Base-by-base conservation (phyloP, 1,139 yeast genomes). In the Blastobotrys buckinghamii region DNA sequence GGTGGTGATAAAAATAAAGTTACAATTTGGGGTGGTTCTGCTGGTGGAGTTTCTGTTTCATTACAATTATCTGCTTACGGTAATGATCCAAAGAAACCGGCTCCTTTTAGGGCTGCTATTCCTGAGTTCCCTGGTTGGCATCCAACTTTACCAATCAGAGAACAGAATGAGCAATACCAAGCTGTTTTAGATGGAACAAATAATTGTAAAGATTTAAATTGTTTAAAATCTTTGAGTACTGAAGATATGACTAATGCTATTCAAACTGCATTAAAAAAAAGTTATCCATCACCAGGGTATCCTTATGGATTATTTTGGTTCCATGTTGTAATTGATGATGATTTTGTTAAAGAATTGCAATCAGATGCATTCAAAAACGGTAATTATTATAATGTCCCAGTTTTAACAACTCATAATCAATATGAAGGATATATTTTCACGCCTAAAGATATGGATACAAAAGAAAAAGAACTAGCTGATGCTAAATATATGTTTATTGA, bases 1-100 rank as follows among this genome's bases (percentile, higher is more conserved):
- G 74, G 75, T 9, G 75, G 75, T 24, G 66, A 71, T 50, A 65
- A 69, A 1, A 53, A 56, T 4, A 60, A 60, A 45, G 61, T 70
- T 27, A 66, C 70, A 2, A 56, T 68, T 10, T 59, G 64, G 59
- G 74, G 74, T 15, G 69, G 69, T 52, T 60, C 67, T 42, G 72
- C 74, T 1, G 74, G 74, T 10, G 69, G 70, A 1, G 59, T 59
- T 38, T 59, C 67, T 15, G 66, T 66, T 30, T 60, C 62, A 4
- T 59, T 59, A 45, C 64, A 65, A 32, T 30, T 68, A 54, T 43
- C 55, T 1, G 50, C 64, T 2, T 56, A 59, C 32, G 60, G 57
- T 15, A 59, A 65, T 12, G 48, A 42, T 9, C 26, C 16, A 15
- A 26, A 37, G 5, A 15, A 37, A 20, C 29, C 27, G 4, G 24